phyloP scores from a whole-genome alignment of 164 flowering plant species.

The Piper longum region DNA sequence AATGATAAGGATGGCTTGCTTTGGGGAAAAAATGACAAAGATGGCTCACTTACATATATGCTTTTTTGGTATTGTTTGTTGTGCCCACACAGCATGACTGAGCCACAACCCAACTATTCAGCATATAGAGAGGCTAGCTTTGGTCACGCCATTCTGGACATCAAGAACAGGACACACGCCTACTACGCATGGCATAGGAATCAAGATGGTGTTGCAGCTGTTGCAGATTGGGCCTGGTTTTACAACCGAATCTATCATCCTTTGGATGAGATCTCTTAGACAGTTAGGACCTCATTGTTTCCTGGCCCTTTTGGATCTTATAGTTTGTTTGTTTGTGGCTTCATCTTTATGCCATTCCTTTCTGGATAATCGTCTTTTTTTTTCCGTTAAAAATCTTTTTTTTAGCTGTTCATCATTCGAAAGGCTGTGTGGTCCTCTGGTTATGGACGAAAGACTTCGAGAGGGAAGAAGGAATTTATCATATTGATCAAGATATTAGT shows the following conservation, averaged over 20 bases:
- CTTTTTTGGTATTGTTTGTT: neutral
- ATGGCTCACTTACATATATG: neutral
- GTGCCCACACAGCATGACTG: conserved; percentile 45
- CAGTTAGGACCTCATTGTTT: no score
- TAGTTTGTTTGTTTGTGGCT: no score
- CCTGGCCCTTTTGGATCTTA: no score
- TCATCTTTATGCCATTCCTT: no score
- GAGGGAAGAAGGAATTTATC: no score
- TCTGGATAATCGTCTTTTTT: no score
- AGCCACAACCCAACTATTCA: conserved; percentile 80
- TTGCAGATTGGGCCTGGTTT: conserved; percentile 58
- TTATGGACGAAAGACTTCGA: no score
- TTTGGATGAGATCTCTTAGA: neutral
- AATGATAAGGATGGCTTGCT: neutral
- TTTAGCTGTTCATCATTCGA: no score
- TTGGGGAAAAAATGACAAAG: no score
- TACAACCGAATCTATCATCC: conserved; percentile 41
- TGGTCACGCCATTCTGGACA: conserved; percentile 68
- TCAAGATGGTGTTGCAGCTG: conserved; percentile 50
- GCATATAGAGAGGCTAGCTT: conserved; percentile 80
- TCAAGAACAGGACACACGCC: conserved; percentile 81
- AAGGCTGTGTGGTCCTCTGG: no score
- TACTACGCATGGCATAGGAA: conserved; percentile 65
- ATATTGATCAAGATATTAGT: no score
- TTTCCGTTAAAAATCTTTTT: no score